phyloP scores from a whole-genome alignment of 768 basidiomycete genomes.

The Tricholoma sp. region DNA sequence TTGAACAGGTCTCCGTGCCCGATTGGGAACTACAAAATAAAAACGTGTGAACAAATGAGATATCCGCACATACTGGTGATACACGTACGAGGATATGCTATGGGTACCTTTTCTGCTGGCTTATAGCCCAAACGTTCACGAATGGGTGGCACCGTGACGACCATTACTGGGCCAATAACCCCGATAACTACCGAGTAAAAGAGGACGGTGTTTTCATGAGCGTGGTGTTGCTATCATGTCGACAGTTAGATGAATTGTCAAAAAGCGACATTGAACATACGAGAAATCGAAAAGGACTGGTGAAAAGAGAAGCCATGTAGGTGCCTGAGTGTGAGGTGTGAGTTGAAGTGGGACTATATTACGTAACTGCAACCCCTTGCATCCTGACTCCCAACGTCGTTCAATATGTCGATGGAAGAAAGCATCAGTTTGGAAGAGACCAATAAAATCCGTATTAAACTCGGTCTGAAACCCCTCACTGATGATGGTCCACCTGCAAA shows the following conservation, averaged over 20 bases:
- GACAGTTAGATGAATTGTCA: conserved; percentile 3
- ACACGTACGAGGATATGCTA: conserved; percentile 72
- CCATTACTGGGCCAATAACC: conserved; percentile 68
- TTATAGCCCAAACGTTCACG: conserved; percentile 70
- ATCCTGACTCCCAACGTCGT: conserved; percentile 6
- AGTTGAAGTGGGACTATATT: conserved; percentile 2
- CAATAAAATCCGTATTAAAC: conserved; percentile 90
- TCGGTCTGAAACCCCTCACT: conserved; percentile 90
- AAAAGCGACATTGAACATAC: conserved; percentile 20
- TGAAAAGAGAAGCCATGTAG: conserved; percentile 38
- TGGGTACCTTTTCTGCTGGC: conserved; percentile 64
- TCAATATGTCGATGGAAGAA: conserved; percentile 70
- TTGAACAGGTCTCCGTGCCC: conserved; percentile 59
- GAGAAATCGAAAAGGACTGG: conserved; percentile 44
- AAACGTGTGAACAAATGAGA: neutral
- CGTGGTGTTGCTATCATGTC: conserved; percentile 69
- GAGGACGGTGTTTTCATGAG: conserved; percentile 87
- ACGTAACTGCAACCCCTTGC: conserved; percentile 15
- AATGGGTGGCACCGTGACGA: conserved; percentile 72
- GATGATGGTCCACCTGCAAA: conserved; percentile 71
- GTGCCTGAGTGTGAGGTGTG: no score
- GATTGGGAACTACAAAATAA: conserved; percentile 53
- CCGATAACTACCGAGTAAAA: conserved; percentile 84
- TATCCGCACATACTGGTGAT: neutral
- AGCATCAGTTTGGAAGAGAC: conserved; percentile 92